These are phyloP conservation scores for Coemansia sp. DNA, from an alignment of 192 early-diverging fungal genomes.

Conservation along the genomic window DNA sequence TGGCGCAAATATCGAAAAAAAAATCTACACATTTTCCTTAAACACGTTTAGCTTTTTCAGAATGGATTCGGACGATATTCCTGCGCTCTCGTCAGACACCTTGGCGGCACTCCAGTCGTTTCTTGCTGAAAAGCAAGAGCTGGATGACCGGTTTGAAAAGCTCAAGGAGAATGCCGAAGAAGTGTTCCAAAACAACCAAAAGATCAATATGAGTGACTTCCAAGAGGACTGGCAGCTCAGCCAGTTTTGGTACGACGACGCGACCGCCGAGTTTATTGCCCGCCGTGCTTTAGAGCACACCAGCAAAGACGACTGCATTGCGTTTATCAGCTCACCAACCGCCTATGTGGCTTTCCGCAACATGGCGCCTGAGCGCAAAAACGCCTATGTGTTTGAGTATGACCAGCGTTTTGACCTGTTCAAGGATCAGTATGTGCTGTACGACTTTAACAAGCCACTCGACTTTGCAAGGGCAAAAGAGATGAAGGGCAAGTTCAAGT, in stretches of 20 bases:
- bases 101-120: conserved; percentile 65
- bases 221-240: conserved; percentile 81
- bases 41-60: background rate
- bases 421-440: conserved; percentile 67
- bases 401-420: conserved; percentile 77
- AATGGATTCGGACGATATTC: conserved; percentile 36
- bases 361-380: conserved; percentile 26
- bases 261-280: conserved; percentile 57
- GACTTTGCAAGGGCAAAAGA: conserved; percentile 52
- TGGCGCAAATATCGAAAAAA: background rate
- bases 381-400: conserved; percentile 70
- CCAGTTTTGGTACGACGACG: conserved; percentile 62
- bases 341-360: conserved; percentile 50
- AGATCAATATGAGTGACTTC: conserved; percentile 66
- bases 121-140: conserved; percentile 66
- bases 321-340: conserved; percentile 54
- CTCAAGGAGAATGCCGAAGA: conserved; percentile 60
- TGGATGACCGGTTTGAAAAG: conserved; percentile 64
- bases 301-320: conserved; percentile 29
- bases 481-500: conserved; percentile 62
- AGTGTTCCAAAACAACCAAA: conserved; percentile 44
- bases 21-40: background rate
- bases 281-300: conserved; percentile 55
- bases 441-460: conserved; percentile 73
- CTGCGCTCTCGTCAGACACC: conserved; percentile 56